Evolutionary conservation across 2,329 filamentous ascomycete species (phyloP), one percentile per base, ranked within the genome.

Genomic region (Xylaria sp.): DNA sequence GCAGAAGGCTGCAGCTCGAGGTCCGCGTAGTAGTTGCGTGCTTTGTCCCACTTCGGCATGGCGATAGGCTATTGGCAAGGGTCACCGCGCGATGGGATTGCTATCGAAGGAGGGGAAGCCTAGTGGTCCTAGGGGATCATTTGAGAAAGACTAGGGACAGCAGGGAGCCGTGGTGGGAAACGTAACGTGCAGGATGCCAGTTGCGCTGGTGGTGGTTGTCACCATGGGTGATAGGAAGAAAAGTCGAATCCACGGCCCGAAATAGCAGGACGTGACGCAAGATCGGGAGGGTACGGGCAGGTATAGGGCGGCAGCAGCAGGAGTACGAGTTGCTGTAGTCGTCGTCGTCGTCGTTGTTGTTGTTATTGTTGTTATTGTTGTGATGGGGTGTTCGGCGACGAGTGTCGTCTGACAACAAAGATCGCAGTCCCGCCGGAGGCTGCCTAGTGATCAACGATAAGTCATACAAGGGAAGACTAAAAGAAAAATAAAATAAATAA

Each of bases 11-110:
- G 80, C 64, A 97, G 82, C 71, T 93, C 92, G 64, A 97, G 85
- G 81, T 97, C 93, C 69, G 89, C 91, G 81, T 97, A 97, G 81
- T 96, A 96, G 81, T 97, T 92, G 75, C 89, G 88, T 74, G 85
- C 86, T 71, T 86, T 84, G 78, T 93, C 90, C 73, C 85, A 83
- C 81, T 91, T 91, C 74, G 88, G 89, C 90, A 93, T 93, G 74
- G 73, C 85, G 82, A 77, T 74, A 70, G 58, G 36, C 32, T 66
- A 34, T 66, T 61, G 57, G 34, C 66, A 53, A 42, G 45, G 58
- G 50, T 45, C 67, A 59, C 60, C 59, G 53, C 51, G 64, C 57
- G 53, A 53, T 34, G 12, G 61, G 53, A 24, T 27, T 61, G 60
- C 61, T 48, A 56, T 54, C 57, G 56, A 58, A 66, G 32, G 61